These are phyloP conservation scores for Mycosphaerella sp. DNA, from an alignment of 2,329 filamentous ascomycete species.

Conservation along the genomic window DNA sequence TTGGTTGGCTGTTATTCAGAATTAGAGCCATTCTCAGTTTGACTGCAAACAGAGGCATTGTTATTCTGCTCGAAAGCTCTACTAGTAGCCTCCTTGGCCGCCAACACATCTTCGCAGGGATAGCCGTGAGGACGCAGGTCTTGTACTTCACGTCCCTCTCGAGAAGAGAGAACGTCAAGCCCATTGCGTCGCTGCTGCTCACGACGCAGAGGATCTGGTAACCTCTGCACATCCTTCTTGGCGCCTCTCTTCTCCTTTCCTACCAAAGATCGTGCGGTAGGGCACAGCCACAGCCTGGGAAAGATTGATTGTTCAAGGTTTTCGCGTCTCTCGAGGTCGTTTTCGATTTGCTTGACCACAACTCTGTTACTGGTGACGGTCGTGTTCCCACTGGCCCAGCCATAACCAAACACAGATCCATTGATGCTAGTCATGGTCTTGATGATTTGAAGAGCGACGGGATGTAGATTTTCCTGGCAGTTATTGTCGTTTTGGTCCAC, in stretches of 20 bases:
- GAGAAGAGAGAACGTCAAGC: conserved; percentile 27
- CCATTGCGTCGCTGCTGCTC: conserved; percentile 31
- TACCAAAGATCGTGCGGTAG: conserved; percentile 59
- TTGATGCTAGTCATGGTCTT: conserved; percentile 56
- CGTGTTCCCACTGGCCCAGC: conserved; percentile 58
- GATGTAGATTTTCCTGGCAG: conserved; percentile 42
- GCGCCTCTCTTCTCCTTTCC: conserved; percentile 53
- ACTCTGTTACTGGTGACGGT: conserved; percentile 67
- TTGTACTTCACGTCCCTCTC: conserved; percentile 26
- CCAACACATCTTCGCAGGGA: conserved; percentile 17
- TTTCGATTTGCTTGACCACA: conserved; percentile 60
- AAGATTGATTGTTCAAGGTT: conserved; percentile 48
- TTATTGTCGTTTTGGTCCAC: conserved; percentile 42
- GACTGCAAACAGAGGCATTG: neutral
- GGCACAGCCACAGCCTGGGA: conserved; percentile 59
- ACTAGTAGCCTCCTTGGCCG: conserved; percentile 13
- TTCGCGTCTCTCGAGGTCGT: conserved; percentile 49
- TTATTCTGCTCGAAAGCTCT: neutral
- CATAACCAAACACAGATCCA: conserved; percentile 64
- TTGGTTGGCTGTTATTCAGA: neutral
- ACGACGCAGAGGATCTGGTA: conserved; percentile 29
- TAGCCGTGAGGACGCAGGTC: conserved; percentile 31
- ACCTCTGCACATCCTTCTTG: conserved; percentile 27
- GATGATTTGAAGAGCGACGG: conserved; percentile 41
- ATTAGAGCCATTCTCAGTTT: neutral